phyloP scores from a whole-genome alignment of 1,139 yeast species.

The Hemisphaericaspora xylanilytica region DNA sequence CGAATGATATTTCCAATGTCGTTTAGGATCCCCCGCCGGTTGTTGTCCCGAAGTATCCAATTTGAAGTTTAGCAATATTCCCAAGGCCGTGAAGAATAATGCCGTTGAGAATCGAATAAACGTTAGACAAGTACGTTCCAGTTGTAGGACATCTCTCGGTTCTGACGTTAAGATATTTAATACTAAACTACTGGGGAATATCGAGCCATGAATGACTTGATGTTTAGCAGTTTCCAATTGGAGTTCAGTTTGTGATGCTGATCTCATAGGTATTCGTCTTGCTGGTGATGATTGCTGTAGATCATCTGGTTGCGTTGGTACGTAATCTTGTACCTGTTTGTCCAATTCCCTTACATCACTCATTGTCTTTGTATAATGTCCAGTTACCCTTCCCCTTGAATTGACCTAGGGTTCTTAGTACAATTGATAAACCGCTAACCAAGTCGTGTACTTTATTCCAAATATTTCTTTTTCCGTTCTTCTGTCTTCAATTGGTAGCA shows the following conservation, averaged over 20 bases:
- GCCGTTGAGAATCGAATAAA: conserved; percentile 52
- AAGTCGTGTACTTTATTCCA: no score
- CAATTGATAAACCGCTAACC: no score
- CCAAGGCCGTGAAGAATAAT: conserved; percentile 50
- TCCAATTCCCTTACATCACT: background rate
- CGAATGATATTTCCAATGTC: conserved; percentile 13
- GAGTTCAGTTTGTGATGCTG: background rate
- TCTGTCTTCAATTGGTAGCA: no score
- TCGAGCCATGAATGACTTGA: background rate
- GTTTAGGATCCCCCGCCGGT: background rate
- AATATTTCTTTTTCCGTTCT: no score
- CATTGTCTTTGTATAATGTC: no score
- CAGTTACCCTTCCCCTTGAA: no score
- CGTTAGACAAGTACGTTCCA: conserved; percentile 56
- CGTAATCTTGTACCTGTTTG: background rate
- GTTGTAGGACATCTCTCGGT: conserved; percentile 61
- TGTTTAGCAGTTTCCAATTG: background rate
- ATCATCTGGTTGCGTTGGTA: background rate
- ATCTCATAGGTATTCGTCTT: background rate
- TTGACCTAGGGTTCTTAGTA: no score
- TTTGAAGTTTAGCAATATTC: conserved; percentile 50
- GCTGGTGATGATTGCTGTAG: background rate
- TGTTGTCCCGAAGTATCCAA: conserved; percentile 31
- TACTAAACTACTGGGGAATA: conserved; percentile 25
- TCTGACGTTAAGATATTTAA: conserved; percentile 49